A percentile compares a stretch with the other conserved stretches of the same genome.
Conservation (phyloP, 441 rosid genomes). For the Corymbia calophylla region DNA sequence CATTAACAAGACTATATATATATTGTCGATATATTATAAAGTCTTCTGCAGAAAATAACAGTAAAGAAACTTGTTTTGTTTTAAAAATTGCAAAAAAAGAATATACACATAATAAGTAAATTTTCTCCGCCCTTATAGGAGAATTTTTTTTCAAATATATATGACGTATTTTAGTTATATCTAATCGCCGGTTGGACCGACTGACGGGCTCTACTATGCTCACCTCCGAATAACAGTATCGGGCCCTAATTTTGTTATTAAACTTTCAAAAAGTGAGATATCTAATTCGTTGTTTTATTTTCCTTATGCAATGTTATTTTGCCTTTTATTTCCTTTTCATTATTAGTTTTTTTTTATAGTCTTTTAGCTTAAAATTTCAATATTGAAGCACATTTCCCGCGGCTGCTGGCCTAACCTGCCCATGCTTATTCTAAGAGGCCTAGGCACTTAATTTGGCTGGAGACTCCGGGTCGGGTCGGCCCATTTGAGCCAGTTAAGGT, state of each 20-base stretch:
- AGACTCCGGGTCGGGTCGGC: neutral
- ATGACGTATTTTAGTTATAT: neutral
- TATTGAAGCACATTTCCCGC: neutral
- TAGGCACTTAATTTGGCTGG: neutral
- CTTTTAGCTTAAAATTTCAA: neutral
- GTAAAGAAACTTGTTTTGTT: neutral
- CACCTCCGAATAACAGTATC: neutral
- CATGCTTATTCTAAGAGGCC: neutral
- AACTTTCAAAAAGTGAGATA: neutral
- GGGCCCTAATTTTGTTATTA: neutral
- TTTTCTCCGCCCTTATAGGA: neutral
- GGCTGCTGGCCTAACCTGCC: neutral
- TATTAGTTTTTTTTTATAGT: neutral
- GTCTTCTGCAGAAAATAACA: neutral
- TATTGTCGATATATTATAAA: neutral
- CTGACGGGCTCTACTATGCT: too few relatives aligned
- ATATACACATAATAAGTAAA: neutral
- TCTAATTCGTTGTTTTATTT: neutral
- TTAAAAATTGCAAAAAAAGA: neutral
- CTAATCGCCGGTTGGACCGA: neutral
- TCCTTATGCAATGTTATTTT: neutral
- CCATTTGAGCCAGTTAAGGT: neutral
- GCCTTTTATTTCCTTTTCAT: neutral
- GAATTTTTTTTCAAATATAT: neutral
- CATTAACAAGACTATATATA: neutral